A percentile compares a stretch with the other conserved stretches of the same genome.
Evolutionary conservation across 306 rosid species (phyloP).

Genomic region (Quercus dentata): DNA sequence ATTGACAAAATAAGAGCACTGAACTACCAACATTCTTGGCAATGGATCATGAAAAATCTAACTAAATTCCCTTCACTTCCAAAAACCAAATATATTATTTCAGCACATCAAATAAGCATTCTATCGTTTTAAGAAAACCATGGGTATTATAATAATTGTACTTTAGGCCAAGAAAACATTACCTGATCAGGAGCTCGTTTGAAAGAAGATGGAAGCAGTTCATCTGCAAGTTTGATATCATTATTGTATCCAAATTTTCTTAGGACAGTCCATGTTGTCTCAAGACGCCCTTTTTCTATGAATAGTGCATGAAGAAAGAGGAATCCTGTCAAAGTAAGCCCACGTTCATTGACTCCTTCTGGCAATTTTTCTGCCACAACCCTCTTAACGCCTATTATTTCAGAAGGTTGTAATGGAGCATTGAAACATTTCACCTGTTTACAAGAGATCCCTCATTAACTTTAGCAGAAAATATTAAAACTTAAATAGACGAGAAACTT

Average conservation of each 20-base stretch:
- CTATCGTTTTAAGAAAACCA: not conserved
- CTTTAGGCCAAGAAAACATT: constrained; percentile 1
- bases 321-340: constrained; percentile 95
- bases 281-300: constrained; percentile 95
- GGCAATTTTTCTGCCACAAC: constrained; percentile 87
- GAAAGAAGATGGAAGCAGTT: constrained; percentile 57
- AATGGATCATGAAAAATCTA: not conserved
- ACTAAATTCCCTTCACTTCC: constrained; percentile 3
- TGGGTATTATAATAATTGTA: not conserved
- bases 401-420: constrained; percentile 96
- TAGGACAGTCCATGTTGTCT: constrained; percentile 97
- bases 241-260: constrained; percentile 94
- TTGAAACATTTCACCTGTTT: constrained; percentile 94
- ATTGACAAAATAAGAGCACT: not conserved
- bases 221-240: constrained; percentile 89
- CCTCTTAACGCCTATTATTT: constrained; percentile 85
- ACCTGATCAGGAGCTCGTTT: constrained; percentile 89
- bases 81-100: not conserved
- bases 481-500: not conserved
- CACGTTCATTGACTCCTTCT: constrained; percentile 97
- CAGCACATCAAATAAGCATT: not conserved
- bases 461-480: not conserved
- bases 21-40: not conserved
- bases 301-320: constrained; percentile 96
- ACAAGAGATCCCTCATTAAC: constrained; percentile 21